Conservation (phyloP, 2,329 filamentous ascomycete genomes). For the Phoma sp. region DNA sequence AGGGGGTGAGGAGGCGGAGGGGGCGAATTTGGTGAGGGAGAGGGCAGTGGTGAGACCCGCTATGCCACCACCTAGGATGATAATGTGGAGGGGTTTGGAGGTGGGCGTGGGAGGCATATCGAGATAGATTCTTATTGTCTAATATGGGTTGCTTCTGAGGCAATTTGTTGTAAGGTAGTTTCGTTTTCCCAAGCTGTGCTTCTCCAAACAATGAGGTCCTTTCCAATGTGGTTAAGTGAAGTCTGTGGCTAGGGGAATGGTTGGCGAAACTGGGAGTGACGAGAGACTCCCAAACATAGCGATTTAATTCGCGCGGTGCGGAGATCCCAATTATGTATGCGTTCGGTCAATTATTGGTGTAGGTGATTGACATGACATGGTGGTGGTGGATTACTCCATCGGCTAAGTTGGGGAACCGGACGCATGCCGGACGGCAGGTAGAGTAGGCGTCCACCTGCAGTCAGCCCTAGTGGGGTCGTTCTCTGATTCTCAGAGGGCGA, state of each 20-base stretch:
- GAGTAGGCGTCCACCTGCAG: not conserved
- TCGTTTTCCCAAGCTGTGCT: not conserved
- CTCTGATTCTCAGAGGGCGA: no score
- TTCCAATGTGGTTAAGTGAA: no score
- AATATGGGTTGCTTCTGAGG: no score
- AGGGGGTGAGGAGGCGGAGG: slow-evolving; percentile 41
- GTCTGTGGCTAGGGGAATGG: not conserved
- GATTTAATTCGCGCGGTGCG: no score
- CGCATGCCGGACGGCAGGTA: not conserved
- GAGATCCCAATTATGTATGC: slow-evolving; percentile 1
- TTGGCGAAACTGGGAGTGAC: no score
- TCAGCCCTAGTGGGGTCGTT: not conserved
- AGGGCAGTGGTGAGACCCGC: slow-evolving; percentile 47
- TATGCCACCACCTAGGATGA: slow-evolving; percentile 43
- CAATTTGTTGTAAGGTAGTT: no score
- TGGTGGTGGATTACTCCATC: slow-evolving; percentile 1
- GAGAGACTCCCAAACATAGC: no score
- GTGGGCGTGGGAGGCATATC: no score
- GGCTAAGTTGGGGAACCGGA: slow-evolving; percentile 15
- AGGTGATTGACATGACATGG: not conserved
- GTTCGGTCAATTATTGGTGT: no score
- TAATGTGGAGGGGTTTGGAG: slow-evolving; percentile 27
- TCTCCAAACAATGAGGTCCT: no score
- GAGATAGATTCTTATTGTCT: no score
- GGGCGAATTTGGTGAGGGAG: slow-evolving; percentile 53